Evolutionary conservation across 73 alveolate genomes (phyloP), one percentile per base, ranked within the genome.

Genomic region (Tetrahymena malaccensis): DNA sequence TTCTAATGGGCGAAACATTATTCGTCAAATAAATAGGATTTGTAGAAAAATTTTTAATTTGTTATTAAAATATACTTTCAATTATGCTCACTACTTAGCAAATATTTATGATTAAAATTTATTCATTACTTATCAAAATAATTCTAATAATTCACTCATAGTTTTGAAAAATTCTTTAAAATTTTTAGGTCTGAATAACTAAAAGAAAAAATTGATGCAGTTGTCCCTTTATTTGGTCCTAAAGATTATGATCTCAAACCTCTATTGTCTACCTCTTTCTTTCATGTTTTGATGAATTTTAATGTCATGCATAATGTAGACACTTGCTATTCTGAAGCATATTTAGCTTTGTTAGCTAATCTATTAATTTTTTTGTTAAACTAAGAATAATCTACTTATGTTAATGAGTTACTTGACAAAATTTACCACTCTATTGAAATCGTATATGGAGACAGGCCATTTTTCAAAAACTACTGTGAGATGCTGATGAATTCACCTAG

Each of bases 241-340:
- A 34, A 50, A 34, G 94, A 94, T 19, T 27, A 34, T 34, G 96
- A 94, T 94, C 34, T 94, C 9, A 43, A 25, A 31, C 94, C 94
- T 21, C 43, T 94, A 31, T 34, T 94, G 27, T 3, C 43, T 34
- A 55, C 93, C 22, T 34, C 50, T 43, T 94, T 94, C 43, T 94
- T 94, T 35, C 94, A 94, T 37, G 43, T 94, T 40, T 55, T 94
- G 21, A 94, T 94, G 96, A 94, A 85, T 16, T 94, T 55, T 31
- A 94, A 55, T 43, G 96, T 94, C 27, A 94, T 43, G 93, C 55
- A 94, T 34, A 94, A 94, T 94, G 96, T 89, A 40, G 96, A 94
- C 56, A 56, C 96, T 55, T 55, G 93, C 94, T 56, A 43, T 27
- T 85, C 43, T 1, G 85, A 85, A 11, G 93, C 96, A 22, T 94